Evolutionary conservation across 2,329 filamentous ascomycete species (phyloP), one percentile per base, ranked within the genome.

Genomic region (Mollisia scopiformis): DNA sequence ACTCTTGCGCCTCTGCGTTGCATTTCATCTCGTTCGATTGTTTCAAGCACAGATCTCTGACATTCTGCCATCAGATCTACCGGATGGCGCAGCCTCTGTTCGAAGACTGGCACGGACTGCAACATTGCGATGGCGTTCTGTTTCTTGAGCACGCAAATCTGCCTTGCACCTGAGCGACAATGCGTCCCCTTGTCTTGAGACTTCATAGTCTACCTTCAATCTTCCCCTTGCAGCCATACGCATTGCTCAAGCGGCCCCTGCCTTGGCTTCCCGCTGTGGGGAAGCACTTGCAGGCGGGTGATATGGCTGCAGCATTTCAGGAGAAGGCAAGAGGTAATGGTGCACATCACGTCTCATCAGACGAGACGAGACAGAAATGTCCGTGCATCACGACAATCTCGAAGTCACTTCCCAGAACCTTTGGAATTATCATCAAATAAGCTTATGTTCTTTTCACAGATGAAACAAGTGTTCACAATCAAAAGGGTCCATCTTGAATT

Each of bases 281-380:
- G 52, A 33, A 51, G n/a, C 14, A 16, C 27, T n/a, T 47, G 30
- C 28, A 25, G 19, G 46, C 39, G 58, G 53, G 25, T 53, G 39
- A 56, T 53, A 49, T 61, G 30, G 16, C 37, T 57, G 54, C 54
- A 53, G 49, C 19, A 21, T 6, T 19, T 61, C 58, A 61, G 58
- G 58, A 54, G 37, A 47, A 28, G 33, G 51, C 31, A 58, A 27
- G 39, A 58, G n/a, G 6, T 43, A 19, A 35, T 35, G 31, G 31
- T 14, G 41, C 55, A 54, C 10, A 41, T 21, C n/a, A 31, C 39
- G 61, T 63, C 58, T 63, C 61, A 63, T 28, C 21, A 47, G 23
- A 27, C 43, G 43, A 47, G 52, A 58, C 55, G 51, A 47, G 30
- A 61, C 37, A 21, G 54, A 6, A 33, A 41, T 11, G 61, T 63